Base-by-base conservation (phyloP, 2,329 filamentous ascomycete species). In the Metarhizium humberi region DNA sequence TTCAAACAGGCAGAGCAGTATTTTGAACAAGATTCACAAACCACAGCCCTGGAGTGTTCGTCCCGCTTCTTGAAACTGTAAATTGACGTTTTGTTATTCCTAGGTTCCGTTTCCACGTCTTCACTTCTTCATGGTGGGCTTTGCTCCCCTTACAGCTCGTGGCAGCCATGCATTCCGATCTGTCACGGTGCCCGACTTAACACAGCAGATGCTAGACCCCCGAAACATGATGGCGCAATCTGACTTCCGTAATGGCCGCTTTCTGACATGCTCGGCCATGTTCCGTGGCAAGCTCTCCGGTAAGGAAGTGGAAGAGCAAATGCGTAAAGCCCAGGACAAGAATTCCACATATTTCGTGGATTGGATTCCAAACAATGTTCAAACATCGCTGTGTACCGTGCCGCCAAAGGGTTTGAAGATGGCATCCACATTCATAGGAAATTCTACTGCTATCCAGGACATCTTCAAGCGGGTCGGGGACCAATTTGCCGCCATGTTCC, bases 141-240 rank as follows among this genome's bases (percentile, higher is more conserved):
- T 97, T 74, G 92, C 94, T 76, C 94, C 94, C 72, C 84, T 99
- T 70, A 97, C 94, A 75, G 95, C 90, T 75, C 78, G 78, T 62
- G 78, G 78, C 68, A 87, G 92, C 64, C 77, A 94, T 82, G 90
- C 89, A 66, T 99, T 97, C 92, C 94, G 94, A 72, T 92, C 94
- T 64, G 88, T 97, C 75, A 91, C 87, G 69, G 94, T 97, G 60
- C 92, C 92, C 57, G 94, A 97, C 82, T 85, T 99, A 75, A 97
- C 92, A 69, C 94, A 97, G 82, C 94, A 99, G 78, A 97, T 99
- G 91, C 96, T 95, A 82, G 94, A 99, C 81, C 92, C 94, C 69
- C 97, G 97, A 90, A 99, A 99, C 87, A 99, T 97, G 92, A 97
- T 99, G 94, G 94, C 94, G 78, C 94, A 94, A 63, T 95, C 92